A percentile compares a stretch with the other conserved stretches of the same genome.
phyloP scores from a whole-genome alignment of 2,329 filamentous ascomycete genomes.

The Aspergillus unguis region DNA sequence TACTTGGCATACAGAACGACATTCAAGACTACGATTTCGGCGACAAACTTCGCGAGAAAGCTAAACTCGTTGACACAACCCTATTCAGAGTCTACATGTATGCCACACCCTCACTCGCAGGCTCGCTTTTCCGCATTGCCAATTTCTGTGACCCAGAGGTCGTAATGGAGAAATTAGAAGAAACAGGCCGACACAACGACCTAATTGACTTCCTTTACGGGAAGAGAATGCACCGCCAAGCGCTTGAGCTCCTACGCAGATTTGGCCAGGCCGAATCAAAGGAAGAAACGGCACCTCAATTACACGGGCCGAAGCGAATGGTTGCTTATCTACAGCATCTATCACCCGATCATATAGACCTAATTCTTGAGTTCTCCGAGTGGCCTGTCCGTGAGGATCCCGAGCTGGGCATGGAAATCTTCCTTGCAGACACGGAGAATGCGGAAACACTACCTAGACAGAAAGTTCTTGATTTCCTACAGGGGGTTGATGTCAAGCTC shows the following conservation, averaged over 20 bases:
- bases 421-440: constrained; percentile 89
- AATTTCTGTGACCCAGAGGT: constrained; percentile 97
- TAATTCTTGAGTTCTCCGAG: constrained; percentile 85
- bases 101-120: constrained; percentile 76
- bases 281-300: constrained; percentile 44
- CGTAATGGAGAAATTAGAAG: constrained; percentile 86
- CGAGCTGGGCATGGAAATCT: constrained; percentile 82
- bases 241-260: constrained; percentile 73
- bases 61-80: constrained; percentile 85
- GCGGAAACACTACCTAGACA: constrained; percentile 82
- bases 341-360: constrained; percentile 79
- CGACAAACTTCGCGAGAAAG: constrained; percentile 69
- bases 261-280: constrained; percentile 63
- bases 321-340: constrained; percentile 87
- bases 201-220: constrained; percentile 97
- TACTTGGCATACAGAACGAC: constrained; percentile 50
- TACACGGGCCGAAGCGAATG: constrained; percentile 79
- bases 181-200: constrained; percentile 85
- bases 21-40: constrained; percentile 59
- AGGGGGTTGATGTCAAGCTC: constrained; percentile 64
- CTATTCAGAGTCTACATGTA: constrained; percentile 96
- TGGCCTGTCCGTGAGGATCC: constrained; percentile 78
- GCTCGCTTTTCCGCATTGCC: constrained; percentile 86
- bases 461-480: constrained; percentile 70
- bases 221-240: constrained; percentile 86